These are phyloP conservation scores for Austroboletus niveus DNA, from an alignment of 1,284 basidiomycete species.

Conservation along the genomic window DNA sequence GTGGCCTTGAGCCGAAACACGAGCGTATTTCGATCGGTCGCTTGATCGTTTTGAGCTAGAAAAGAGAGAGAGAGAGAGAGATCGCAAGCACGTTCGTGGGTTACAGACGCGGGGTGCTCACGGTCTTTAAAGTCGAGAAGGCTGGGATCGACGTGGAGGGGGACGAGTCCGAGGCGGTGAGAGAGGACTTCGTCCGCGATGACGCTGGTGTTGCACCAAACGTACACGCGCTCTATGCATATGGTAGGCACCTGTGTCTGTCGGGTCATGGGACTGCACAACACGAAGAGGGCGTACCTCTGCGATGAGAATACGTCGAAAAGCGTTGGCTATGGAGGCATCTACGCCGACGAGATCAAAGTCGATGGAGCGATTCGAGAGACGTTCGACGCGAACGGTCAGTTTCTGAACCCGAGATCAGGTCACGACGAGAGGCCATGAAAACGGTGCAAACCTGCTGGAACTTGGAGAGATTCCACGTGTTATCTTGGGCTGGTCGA, in stretches of 20 bases:
- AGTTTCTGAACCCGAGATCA: conserved; percentile 55
- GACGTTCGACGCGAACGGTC: conserved; percentile 68
- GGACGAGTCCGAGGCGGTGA: conserved; percentile 88
- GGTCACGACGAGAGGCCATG: neutral
- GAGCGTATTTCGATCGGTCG: conserved; percentile 90
- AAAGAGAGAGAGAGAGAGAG: neutral
- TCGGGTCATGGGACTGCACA: conserved; percentile 4
- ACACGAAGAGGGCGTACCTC: conserved; percentile 60
- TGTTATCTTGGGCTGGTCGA: conserved; percentile 79
- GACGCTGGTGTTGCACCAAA: conserved; percentile 95
- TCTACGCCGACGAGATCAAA: conserved; percentile 97
- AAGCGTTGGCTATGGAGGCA: conserved; percentile 93
- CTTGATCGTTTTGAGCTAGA: conserved; percentile 46
- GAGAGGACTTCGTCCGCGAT: conserved; percentile 94
- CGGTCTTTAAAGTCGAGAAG: conserved; percentile 50
- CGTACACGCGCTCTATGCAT: conserved; percentile 91
- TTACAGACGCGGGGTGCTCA: conserved; percentile 18
- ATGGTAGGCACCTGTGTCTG: conserved; percentile 80
- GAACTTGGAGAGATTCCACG: conserved; percentile 79
- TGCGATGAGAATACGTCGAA: conserved; percentile 89
- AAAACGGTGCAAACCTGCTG: conserved; percentile 56
- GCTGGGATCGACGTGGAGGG: conserved; percentile 84
- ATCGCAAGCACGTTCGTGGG: neutral
- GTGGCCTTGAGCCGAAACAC: conserved; percentile 80
- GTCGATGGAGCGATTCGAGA: conserved; percentile 83